Conservation (phyloP, 768 basidiomycete genomes). For the Podaxis sp. region DNA sequence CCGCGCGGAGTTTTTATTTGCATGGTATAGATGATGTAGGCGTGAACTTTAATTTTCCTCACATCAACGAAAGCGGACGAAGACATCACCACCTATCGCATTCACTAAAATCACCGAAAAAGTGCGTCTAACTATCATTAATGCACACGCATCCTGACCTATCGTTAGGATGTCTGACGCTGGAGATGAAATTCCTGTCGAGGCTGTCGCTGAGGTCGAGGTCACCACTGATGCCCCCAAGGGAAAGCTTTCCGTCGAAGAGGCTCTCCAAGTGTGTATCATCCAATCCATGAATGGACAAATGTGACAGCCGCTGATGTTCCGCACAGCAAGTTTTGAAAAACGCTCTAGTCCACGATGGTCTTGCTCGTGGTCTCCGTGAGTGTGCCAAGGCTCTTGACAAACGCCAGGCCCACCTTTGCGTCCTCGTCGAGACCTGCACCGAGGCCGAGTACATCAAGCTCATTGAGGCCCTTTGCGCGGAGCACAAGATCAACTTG, state of each 20-base stretch:
- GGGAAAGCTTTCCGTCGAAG: constrained; percentile 95
- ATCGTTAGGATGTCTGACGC: constrained; percentile 86
- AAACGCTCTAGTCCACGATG: constrained; percentile 97
- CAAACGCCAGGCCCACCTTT: constrained; percentile 97
- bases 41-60: constrained; percentile 54
- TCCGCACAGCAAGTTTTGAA: constrained; percentile 89
- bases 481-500: constrained; percentile 98
- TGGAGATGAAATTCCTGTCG: constrained; percentile 88
- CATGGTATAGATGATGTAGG: constrained; percentile 23
- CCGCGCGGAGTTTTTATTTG: constrained; percentile 58
- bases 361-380: constrained; percentile 95
- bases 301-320: constrained; percentile 14
- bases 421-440: constrained; percentile 98
- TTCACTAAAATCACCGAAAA: constrained; percentile 34
- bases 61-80: constrained; percentile 97
- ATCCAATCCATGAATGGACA: not conserved
- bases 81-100: constrained; percentile 58
- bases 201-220: constrained; percentile 64
- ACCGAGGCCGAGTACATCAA: constrained; percentile 99
- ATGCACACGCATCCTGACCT: constrained; percentile 14
- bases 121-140: constrained; percentile 28
- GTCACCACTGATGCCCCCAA: constrained; percentile 88
- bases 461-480: constrained; percentile 99
- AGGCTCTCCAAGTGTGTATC: constrained; percentile 74
- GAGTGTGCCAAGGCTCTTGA: constrained; percentile 98